These are phyloP conservation scores for Acephala macrosclerotiorum DNA, from an alignment of 2,329 filamentous ascomycete genomes.

Conservation along the genomic window DNA sequence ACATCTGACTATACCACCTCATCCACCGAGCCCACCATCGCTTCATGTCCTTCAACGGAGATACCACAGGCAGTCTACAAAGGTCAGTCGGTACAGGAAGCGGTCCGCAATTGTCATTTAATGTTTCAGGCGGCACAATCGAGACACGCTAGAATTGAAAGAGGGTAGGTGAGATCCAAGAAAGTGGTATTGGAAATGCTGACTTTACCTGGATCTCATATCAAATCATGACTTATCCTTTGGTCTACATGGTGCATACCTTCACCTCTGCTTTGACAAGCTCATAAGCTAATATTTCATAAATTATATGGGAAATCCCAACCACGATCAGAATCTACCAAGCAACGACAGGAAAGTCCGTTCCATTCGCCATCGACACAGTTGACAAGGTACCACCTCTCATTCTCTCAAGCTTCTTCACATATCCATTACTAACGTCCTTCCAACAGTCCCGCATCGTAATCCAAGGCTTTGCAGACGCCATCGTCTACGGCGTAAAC, in stretches of 20 bases:
- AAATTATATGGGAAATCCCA: conserved; percentile 50
- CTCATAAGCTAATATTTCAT: neutral
- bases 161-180: conserved; percentile 30
- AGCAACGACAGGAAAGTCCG: conserved; percentile 42
- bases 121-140: conserved; percentile 5
- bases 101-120: conserved; percentile 1
- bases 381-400: conserved; percentile 31
- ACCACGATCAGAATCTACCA: conserved; percentile 52
- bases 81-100: neutral
- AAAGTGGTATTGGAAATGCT: neutral
- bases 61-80: conserved; percentile 18
- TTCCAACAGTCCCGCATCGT: conserved; percentile 46
- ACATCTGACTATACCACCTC: conserved; percentile 49
- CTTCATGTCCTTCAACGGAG: conserved; percentile 43
- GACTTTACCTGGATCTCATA: conserved; percentile 46
- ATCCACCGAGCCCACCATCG: conserved; percentile 48
- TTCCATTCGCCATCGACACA: conserved; percentile 43
- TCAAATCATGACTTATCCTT: conserved; percentile 52
- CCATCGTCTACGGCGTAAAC: conserved; percentile 48
- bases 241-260: conserved; percentile 46
- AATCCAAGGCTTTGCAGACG: conserved; percentile 50
- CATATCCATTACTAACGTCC: neutral
- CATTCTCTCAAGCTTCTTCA: neutral
- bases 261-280: neutral
- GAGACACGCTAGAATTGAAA: conserved; percentile 25